Percentiles rank a stretch among this genome's conserved stretches.
These are phyloP conservation scores for Solanum pinnatisectum DNA, from an alignment of 257 asterid species.

Conservation along the genomic window DNA sequence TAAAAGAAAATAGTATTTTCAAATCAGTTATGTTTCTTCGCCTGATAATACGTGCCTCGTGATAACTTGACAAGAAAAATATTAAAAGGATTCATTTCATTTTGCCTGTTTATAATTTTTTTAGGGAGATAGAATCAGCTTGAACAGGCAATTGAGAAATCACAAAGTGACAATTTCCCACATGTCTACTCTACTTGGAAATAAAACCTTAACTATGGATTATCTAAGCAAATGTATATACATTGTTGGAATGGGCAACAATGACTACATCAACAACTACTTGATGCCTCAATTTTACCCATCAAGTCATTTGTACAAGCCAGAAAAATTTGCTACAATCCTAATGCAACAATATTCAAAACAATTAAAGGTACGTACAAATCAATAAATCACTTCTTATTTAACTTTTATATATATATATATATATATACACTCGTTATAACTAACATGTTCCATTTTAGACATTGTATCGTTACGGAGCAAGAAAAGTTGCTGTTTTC, in stretches of 20 bases:
- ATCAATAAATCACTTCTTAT: not conserved
- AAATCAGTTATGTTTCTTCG: too few relatives aligned
- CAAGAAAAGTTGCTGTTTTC: conserved; percentile 34
- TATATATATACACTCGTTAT: not conserved
- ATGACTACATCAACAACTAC: conserved; percentile 63
- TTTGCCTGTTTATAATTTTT: not conserved
- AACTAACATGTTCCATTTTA: not conserved
- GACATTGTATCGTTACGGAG: conserved; percentile 33
- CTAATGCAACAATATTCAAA: not conserved
- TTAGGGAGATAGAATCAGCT: conserved; percentile 15
- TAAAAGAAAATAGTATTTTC: too few relatives aligned
- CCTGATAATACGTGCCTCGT: not conserved
- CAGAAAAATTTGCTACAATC: not conserved
- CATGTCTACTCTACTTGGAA: conserved; percentile 16
- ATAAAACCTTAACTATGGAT: conserved; percentile 8
- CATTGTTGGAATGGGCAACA: conserved; percentile 39
- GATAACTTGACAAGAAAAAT: not conserved
- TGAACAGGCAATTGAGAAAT: conserved; percentile 9
- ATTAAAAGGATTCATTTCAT: not conserved
- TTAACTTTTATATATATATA: not conserved
- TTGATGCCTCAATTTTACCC: conserved; percentile 42
- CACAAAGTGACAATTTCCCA: conserved; percentile 4
- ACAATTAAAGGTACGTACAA: conserved; percentile 13
- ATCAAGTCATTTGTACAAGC: conserved; percentile 18
- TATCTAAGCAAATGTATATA: conserved; percentile 50